These are phyloP conservation scores for Solanum aculeatissimum DNA, from an alignment of 305 asterid species.

Conservation along the genomic window DNA sequence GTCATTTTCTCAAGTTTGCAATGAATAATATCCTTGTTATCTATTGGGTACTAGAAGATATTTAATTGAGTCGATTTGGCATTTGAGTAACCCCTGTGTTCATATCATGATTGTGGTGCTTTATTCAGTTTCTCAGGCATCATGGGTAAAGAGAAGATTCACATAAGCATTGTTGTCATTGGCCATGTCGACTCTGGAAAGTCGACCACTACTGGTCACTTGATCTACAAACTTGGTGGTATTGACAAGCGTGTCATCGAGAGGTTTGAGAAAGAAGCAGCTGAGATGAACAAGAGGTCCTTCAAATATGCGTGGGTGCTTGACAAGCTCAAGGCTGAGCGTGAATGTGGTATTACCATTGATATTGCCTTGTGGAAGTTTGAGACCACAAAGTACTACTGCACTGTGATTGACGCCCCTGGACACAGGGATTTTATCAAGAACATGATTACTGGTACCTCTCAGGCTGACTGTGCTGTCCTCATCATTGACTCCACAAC, in stretches of 20 bases:
- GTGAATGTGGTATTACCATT: slow-evolving; percentile 18
- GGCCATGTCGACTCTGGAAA: slow-evolving; percentile 31
- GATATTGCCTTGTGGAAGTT: slow-evolving; percentile 27
- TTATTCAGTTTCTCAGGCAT: not conserved
- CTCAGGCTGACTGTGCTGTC: slow-evolving; percentile 76
- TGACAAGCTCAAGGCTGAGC: slow-evolving; percentile 16
- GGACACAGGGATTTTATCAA: slow-evolving; percentile 44
- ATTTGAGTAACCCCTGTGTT: not conserved
- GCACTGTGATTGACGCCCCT: slow-evolving; percentile 49
- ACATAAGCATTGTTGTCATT: slow-evolving; percentile 23
- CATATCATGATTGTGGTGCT: not conserved
- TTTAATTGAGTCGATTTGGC: not conserved
- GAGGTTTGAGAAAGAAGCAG: slow-evolving; percentile 12
- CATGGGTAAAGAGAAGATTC: slow-evolving; percentile 18
- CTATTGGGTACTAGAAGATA: not conserved
- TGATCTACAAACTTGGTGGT: slow-evolving; percentile 16
- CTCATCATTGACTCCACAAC: slow-evolving; percentile 54
- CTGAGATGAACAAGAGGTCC: slow-evolving; percentile 20
- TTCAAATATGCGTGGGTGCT: slow-evolving; percentile 29
- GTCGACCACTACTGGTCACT: slow-evolving; percentile 15
- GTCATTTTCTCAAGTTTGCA: not conserved
- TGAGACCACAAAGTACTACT: slow-evolving; percentile 23
- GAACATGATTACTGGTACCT: slow-evolving; percentile 66
- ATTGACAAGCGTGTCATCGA: slow-evolving; percentile 16
- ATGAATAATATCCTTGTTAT: not conserved